A percentile compares a stretch with the other conserved stretches of the same genome.
Conservation (phyloP, 768 basidiomycete genomes). For the Tylopilus subfusipes region DNA sequence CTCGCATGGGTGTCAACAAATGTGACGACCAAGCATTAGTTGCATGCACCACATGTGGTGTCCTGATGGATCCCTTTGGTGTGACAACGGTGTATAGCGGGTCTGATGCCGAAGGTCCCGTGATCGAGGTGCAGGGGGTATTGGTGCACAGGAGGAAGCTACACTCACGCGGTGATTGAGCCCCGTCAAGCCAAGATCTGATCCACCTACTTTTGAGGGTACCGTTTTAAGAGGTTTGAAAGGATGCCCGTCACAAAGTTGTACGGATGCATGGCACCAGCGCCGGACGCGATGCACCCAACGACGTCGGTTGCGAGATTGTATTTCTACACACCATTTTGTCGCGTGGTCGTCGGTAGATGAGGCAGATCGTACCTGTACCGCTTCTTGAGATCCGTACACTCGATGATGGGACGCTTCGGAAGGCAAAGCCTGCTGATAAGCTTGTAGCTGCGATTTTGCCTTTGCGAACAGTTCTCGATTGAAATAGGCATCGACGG, state of each 20-base stretch:
- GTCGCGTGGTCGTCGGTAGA: neutral
- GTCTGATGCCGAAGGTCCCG: conserved; percentile 22
- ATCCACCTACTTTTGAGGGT: conserved; percentile 43
- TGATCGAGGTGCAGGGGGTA: conserved; percentile 59
- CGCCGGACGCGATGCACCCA: conserved; percentile 52
- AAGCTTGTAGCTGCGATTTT: conserved; percentile 41
- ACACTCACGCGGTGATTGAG: neutral
- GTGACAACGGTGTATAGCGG: conserved; percentile 56
- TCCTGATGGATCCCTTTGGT: conserved; percentile 51
- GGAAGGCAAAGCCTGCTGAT: conserved; percentile 47
- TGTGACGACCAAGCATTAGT: conserved; percentile 83
- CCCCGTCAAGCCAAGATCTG: neutral
- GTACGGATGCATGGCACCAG: conserved; percentile 68
- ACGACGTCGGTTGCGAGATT: conserved; percentile 41
- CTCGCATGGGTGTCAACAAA: conserved; percentile 59
- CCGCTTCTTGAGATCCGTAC: conserved; percentile 34
- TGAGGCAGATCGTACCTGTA: conserved; percentile 18
- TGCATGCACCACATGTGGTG: conserved; percentile 72
- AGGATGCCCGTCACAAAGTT: conserved; percentile 64
- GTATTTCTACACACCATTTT: conserved; percentile 37
- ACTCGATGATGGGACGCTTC: conserved; percentile 38
- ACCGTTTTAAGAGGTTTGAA: conserved; percentile 44
- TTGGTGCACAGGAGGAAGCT: conserved; percentile 60
- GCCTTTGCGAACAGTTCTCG: conserved; percentile 39
- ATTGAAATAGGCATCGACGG: conserved; percentile 54